Base-by-base conservation (phyloP, 108 stramenopile genomes). In the Skeletonema tropicum region DNA sequence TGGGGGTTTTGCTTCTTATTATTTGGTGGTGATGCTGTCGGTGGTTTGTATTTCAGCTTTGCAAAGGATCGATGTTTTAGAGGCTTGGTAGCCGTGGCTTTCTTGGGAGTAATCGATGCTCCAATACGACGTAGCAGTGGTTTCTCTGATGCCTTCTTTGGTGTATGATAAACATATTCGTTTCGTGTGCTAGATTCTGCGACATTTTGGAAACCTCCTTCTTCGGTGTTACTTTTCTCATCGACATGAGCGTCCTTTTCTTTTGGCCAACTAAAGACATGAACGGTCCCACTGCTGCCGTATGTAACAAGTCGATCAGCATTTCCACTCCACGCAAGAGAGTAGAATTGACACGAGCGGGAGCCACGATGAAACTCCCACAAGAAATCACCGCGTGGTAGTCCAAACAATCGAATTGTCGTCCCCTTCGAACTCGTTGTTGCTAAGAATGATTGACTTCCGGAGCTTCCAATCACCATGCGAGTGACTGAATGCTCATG, bases 291-390 rank as follows among this genome's bases (percentile, higher is more conserved):
- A 46, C 74, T 82, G 35, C 74, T 82, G 15, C 80, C 80, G 45
- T 67, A 82, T 13, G 74, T 57, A 10, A 61, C 70, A 64, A 82
- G 49, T 12, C 74, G 38, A 60, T 82, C 70, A 5, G 73, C 80
- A 26, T 39, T 38, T 21, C 80, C 80, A 66, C 74, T 75, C 74
- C 74, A 82, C 11, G 80, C 70, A 26, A 82, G 48, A 33, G 74
- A 75, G 17, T 74, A 57, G 46, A 82, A 63, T 15, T 71, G 73
- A 45, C 80, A 82, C 9, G 74, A 35, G 21, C 70, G 60, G 11
- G 80, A 82, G 30, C 80, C 80, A 14, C 80, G 74, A 66, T 82
- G 80, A 68, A 68, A 82, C 58, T 82, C 80, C 71, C 71, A 82
- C 23, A 82, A 42, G 15, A 42, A 57, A 17, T 74, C 61, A 30